Base-by-base conservation (phyloP, 106 monocot species). In the Xerophyta viscosa region DNA sequence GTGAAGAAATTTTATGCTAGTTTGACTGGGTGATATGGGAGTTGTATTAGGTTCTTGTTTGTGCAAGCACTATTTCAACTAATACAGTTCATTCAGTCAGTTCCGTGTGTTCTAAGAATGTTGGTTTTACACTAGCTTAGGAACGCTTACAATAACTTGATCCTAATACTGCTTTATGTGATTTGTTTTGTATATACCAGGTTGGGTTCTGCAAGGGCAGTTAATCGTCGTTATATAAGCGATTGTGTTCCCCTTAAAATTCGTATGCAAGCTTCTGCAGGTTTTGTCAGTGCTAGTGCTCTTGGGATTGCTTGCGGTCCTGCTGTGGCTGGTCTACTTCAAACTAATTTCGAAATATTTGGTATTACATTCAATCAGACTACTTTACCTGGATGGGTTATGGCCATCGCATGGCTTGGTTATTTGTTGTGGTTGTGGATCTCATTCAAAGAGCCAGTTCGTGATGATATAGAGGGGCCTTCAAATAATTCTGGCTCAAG, bases 231-330 rank as follows among this genome's bases (percentile, higher is more conserved):
- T 31, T 74, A 74, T 36, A 74, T 74, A 27, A 67, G 67, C 56
- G 74, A 74, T 46, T 74, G 67, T 57, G 74, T 74, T 17, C 74
- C 74, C 20, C 49, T 63, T 61, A 67, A 62, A 62, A 57, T 57
- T 31, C 67, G 74, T 15, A 67, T 74, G 67, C 61, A 74, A 56
- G 74, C 74, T 39, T 74, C 74, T 63, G 74, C 74, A 19, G 67
- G 62, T 33, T 74, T 74, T 57, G 74, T 74, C 50, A 74, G 74
- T 62, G 74, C 74, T 17, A 74, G 74, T 63, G 74, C 74, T 63
- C 61, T 74, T 62, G 74, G 74, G 45, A 67, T 74, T 66, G 67
- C 67, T 41, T 74, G 67, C 62, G 74, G 74, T 50, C 74, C 74
- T 57, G 74, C 67, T 24, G 50, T 74, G 41, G 67, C 74, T 52